Conservation (phyloP, 805 yeast species). For the Teunomyces cretensis region DNA sequence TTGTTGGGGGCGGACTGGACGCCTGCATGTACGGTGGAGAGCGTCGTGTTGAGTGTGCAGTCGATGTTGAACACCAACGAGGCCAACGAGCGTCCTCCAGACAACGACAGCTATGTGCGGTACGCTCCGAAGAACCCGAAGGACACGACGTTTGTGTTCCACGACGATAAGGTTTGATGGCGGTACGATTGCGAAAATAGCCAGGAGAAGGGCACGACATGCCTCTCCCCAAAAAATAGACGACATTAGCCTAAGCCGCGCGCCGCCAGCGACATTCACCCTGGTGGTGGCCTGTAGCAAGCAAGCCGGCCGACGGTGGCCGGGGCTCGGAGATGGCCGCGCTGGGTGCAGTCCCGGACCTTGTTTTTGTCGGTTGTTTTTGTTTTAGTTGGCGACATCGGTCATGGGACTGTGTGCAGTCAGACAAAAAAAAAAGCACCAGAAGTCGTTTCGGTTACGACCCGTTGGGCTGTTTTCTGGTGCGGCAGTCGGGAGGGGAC, state of each 20-base stretch:
- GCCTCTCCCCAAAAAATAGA: too few relatives aligned
- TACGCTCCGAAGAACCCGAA: constrained; percentile 61
- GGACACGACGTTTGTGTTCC: constrained; percentile 49
- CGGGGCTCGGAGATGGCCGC: not conserved
- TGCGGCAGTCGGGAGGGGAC: constrained; percentile 3
- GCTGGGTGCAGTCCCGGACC: not conserved
- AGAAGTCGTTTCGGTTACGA: too few relatives aligned
- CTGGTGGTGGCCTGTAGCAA: too few relatives aligned
- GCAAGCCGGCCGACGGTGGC: not conserved
- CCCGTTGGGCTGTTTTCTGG: too few relatives aligned
- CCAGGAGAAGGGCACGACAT: too few relatives aligned
- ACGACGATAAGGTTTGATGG: constrained; percentile 51
- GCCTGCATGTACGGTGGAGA: constrained; percentile 55
- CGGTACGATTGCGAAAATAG: too few relatives aligned
- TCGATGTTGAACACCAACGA: constrained; percentile 59
- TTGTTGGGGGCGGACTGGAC: constrained; percentile 67
- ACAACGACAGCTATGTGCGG: constrained; percentile 47
- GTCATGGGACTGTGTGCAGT: not conserved
- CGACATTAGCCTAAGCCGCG: not conserved
- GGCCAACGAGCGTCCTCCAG: constrained; percentile 53
- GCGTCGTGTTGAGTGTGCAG: constrained; percentile 57
- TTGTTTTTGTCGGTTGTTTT: too few relatives aligned
- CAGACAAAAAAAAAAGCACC: too few relatives aligned
- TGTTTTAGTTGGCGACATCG: not conserved
- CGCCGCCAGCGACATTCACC: not conserved